These are phyloP conservation scores for Chlorella sorokiniana DNA, from an alignment of 139 green algal genomes.

Conservation along the genomic window DNA sequence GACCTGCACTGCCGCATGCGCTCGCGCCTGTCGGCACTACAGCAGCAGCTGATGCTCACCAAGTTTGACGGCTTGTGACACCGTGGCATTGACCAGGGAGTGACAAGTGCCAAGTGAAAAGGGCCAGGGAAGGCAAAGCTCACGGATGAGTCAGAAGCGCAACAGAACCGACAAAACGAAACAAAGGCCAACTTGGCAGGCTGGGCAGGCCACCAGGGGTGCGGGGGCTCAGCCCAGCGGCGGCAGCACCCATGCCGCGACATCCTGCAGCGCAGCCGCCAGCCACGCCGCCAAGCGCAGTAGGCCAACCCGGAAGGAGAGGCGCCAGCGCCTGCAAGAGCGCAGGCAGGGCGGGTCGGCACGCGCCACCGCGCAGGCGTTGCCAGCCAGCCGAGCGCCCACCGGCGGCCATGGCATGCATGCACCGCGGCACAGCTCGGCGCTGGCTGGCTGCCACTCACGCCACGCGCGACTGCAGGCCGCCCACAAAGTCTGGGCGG, in stretches of 20 bases:
- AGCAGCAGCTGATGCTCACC: slow-evolving; percentile 20
- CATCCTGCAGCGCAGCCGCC: not conserved
- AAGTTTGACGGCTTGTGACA: not conserved
- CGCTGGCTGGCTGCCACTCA: not conserved
- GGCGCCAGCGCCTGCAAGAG: slow-evolving; percentile 33
- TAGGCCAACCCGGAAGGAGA: slow-evolving; percentile 18
- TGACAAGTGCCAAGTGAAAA: not conserved
- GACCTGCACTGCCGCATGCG: slow-evolving; percentile 27
- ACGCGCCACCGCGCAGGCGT: no score
- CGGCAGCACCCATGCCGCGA: not conserved
- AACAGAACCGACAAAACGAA: no score
- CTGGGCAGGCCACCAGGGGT: no score
- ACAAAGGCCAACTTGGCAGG: no score
- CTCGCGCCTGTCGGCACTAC: not conserved
- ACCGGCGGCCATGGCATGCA: not conserved
- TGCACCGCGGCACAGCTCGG: not conserved
- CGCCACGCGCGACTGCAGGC: slow-evolving; percentile 16
- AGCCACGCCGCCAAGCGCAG: slow-evolving; percentile 36
- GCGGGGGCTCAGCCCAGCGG: not conserved
- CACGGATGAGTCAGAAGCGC: no score
- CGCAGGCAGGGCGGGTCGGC: no score
- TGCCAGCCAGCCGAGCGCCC: no score
- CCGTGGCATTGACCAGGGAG: not conserved
- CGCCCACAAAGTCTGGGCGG: slow-evolving; percentile 6
- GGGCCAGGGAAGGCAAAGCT: no score